These are phyloP conservation scores for Penicillium lividum DNA, from an alignment of 495 filamentous ascomycete genomes.

Conservation along the genomic window DNA sequence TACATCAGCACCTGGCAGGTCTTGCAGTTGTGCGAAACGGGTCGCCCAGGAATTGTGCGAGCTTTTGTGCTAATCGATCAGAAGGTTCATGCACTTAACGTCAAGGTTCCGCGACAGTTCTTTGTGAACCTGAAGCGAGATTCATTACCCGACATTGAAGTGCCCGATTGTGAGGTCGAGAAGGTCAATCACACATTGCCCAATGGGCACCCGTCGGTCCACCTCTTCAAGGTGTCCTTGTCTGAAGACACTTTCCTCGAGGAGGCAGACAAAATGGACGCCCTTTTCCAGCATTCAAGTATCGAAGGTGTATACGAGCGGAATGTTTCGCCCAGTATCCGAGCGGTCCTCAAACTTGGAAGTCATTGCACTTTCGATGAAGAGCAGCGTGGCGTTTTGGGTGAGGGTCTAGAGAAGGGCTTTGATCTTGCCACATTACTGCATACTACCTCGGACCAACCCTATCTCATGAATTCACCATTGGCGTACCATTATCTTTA, in stretches of 20 bases:
- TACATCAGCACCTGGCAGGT: conserved; percentile 95
- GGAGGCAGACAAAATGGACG: conserved; percentile 76
- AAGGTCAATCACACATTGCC: conserved; percentile 90
- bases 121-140: conserved; percentile 88
- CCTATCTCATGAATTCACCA: conserved; percentile 68
- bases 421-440: conserved; percentile 83
- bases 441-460: conserved; percentile 60
- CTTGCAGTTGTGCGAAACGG: conserved; percentile 78
- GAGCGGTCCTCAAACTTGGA: conserved; percentile 85
- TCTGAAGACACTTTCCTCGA: conserved; percentile 84
- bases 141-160: conserved; percentile 85
- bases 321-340: conserved; percentile 78
- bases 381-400: conserved; percentile 83
- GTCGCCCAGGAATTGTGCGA: conserved; percentile 78
- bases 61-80: conserved; percentile 92
- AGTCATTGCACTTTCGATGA: conserved; percentile 96
- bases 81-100: conserved; percentile 82
- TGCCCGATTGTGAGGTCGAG: conserved; percentile 82
- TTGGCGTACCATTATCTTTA: conserved; percentile 88
- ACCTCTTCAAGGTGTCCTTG: conserved; percentile 91
- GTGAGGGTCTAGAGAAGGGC: conserved; percentile 87
- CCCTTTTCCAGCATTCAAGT: conserved; percentile 86
- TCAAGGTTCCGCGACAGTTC: conserved; percentile 85
- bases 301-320: conserved; percentile 97
- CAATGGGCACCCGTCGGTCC: conserved; percentile 90